phyloP scores from a whole-genome alignment of 768 basidiomycete genomes.

The Russula earlei region DNA sequence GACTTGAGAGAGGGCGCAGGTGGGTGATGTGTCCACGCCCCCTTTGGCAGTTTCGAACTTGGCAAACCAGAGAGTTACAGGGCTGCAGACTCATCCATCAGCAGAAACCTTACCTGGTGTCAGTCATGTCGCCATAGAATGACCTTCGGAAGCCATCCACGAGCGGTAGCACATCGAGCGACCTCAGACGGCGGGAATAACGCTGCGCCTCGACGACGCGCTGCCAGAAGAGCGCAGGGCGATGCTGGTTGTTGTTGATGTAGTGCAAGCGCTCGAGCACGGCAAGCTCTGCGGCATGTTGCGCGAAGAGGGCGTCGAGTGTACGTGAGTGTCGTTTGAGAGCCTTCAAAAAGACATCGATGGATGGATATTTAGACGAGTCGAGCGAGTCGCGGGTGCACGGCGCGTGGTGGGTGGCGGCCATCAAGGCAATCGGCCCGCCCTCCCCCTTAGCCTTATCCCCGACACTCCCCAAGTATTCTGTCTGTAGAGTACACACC shows the following conservation, averaged over 20 bases:
- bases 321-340: conserved; percentile 47
- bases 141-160: conserved; percentile 34
- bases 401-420: not conserved
- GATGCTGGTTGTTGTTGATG: conserved; percentile 74
- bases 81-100: not conserved
- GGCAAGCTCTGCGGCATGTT: conserved; percentile 43
- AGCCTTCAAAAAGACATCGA: conserved; percentile 53
- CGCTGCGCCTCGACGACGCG: conserved; percentile 52
- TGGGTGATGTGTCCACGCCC: conserved; percentile 58
- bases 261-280: conserved; percentile 63
- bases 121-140: conserved; percentile 39
- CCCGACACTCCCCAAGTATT: too few species aligned
- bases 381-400: conserved; percentile 19
- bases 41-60: conserved; percentile 46
- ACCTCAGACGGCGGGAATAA: conserved; percentile 32
- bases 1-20: conserved; percentile 28
- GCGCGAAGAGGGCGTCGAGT: conserved; percentile 35
- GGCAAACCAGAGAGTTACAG: not conserved
- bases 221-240: conserved; percentile 60
- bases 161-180: conserved; percentile 21
- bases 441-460: too few species aligned
- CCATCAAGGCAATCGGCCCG: too few species aligned
- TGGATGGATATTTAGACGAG: conserved; percentile 24
- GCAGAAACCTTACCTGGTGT: conserved; percentile 30
- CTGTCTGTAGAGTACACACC: too few species aligned